Evolutionary conservation across 768 basidiomycete genomes (phyloP).

Genomic region (Ramaria sp.): DNA sequence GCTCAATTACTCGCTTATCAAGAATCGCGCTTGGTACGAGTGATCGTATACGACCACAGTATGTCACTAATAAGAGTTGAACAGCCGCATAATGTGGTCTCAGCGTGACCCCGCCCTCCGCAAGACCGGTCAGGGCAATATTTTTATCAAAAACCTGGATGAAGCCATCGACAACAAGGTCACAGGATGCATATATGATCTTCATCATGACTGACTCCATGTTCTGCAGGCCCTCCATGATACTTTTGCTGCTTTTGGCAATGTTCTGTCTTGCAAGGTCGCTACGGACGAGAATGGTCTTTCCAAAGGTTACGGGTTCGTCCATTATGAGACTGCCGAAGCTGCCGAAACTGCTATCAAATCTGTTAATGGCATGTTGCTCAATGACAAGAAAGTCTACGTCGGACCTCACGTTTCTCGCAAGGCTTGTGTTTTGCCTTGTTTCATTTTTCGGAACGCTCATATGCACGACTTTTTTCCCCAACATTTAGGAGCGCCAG

Average conservation of each 20-base stretch:
- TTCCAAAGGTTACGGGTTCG: slow-evolving; percentile 97
- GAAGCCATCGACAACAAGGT: slow-evolving; percentile 98
- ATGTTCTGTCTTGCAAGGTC: slow-evolving; percentile 98
- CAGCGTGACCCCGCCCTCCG: slow-evolving; percentile 98
- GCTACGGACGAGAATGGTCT: slow-evolving; percentile 92
- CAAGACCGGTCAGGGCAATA: slow-evolving; percentile 99
- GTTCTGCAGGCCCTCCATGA: slow-evolving; percentile 82
- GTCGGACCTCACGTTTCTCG: slow-evolving; percentile 96
- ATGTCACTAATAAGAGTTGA: slow-evolving; percentile 11
- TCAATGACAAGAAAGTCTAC: slow-evolving; percentile 99
- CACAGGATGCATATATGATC: slow-evolving; percentile 8
- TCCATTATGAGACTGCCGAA: slow-evolving; percentile 97
- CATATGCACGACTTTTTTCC: neutral
- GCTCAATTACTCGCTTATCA: slow-evolving; percentile 98
- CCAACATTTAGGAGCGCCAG: slow-evolving; percentile 75
- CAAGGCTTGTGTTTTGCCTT: slow-evolving; percentile 46
- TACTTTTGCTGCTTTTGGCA: slow-evolving; percentile 98
- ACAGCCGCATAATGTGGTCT: slow-evolving; percentile 99
- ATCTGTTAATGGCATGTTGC: slow-evolving; percentile 96
- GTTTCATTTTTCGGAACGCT: neutral
- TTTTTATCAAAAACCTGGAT: slow-evolving; percentile 99
- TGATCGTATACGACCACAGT: slow-evolving; percentile 5
- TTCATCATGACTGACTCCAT: neutral
- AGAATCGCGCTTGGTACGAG: slow-evolving; percentile 83
- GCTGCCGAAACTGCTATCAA: slow-evolving; percentile 95